Base-by-base conservation (phyloP, 495 filamentous ascomycete species). In the Penicillium bialowiezense region DNA sequence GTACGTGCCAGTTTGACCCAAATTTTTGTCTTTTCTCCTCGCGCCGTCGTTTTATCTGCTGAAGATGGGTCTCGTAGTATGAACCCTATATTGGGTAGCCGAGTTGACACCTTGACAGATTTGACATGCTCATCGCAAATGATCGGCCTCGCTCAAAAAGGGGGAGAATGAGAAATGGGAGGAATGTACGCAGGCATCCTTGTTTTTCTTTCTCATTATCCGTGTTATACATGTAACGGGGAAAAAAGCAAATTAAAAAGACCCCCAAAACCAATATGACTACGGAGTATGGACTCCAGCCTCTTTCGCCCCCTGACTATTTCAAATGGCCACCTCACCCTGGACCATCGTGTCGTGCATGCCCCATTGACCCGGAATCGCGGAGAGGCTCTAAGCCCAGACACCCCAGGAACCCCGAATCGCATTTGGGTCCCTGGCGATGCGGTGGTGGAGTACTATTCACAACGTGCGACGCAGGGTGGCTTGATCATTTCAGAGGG, bases 351-450 rank as follows among this genome's bases (percentile, higher is more conserved):
- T 31, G 59, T 83, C 35, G 65, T 75, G 12, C 72, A 81, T 66
- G 78, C 78, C 3, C 81, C 79, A 2, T 46, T 82, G 49, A 84
- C 79, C 32, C 72, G 79, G 23, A 76, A 77, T 45, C 74, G 80
- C 7, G 72, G 70, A 21, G 68, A 66, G 24, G 67, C 69, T 12
- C 24, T 54, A 50, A 69, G 71, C 26, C 48, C 67, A 32, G 65
- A 67, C 51, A 75, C 78, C 26, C 62, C 69, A 13, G 65, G 70
- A 20, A 63, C 62, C 26, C 65, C 64, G 15, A 76, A 76, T 60
- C 64, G 73, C 18, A 59, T 71, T 44, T 75, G 71, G 69, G 60
- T 68, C 29, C 72, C 75, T 15, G 71, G 72, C 10, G 64, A 74
- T 38, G 58, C 77, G 19, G 55, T 77, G n/a, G 64, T 63, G 48